phyloP scores from a whole-genome alignment of 208 protist genomes.

The Plasmodiophora brassicae region DNA sequence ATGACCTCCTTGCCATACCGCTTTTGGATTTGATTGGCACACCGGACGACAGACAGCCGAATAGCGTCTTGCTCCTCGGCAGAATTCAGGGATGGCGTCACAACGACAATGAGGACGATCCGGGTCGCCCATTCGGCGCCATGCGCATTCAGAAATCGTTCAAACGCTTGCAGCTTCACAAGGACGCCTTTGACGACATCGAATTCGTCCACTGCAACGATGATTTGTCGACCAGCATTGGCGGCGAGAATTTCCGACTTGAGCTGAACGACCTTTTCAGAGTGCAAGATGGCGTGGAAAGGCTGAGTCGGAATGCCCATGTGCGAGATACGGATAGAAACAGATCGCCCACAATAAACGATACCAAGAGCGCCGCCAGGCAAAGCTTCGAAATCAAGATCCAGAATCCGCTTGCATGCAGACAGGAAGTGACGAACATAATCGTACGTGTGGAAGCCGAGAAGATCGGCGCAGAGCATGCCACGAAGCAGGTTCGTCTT shows the following conservation, averaged over 20 bases:
- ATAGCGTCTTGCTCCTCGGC: neutral
- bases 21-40: neutral
- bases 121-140: neutral
- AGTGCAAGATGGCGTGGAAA: slow-evolving; percentile 17
- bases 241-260: neutral
- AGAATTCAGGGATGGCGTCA: neutral
- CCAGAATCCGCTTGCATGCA: slow-evolving; percentile 40
- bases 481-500: slow-evolving; percentile 40
- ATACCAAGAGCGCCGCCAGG: slow-evolving; percentile 35
- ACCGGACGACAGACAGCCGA: neutral
- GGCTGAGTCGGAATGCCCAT: slow-evolving; percentile 17
- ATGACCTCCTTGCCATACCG: neutral
- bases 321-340: slow-evolving; percentile 38
- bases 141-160: slow-evolving; percentile 31
- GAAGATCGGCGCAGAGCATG: slow-evolving; percentile 38
- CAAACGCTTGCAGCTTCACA: slow-evolving; percentile 38
- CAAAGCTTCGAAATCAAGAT: slow-evolving; percentile 38
- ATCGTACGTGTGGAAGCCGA: slow-evolving; percentile 52
- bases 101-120: slow-evolving; percentile 12
- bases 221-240: neutral
- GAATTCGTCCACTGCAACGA: slow-evolving; percentile 37
- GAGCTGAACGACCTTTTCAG: neutral
- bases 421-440: slow-evolving; percentile 52
- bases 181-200: slow-evolving; percentile 36
- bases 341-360: slow-evolving; percentile 32